Base-by-base conservation (phyloP, 345 rosid genomes). In the Rhodamnia rubescens region DNA sequence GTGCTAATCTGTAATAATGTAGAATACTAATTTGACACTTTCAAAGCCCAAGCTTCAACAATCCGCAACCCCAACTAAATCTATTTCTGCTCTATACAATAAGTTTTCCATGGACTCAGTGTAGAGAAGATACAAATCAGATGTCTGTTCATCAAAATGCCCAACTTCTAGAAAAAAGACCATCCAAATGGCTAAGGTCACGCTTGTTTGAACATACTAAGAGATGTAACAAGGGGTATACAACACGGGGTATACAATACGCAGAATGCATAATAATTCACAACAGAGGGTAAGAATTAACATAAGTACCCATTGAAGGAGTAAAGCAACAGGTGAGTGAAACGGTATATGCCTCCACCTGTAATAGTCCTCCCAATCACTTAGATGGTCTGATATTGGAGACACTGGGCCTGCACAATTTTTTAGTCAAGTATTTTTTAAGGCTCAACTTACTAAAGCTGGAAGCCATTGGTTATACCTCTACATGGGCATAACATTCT, bases 291-390 rank as follows among this genome's bases (percentile, higher is more conserved):
- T 8, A 0, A 32, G 14, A 51, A 24, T 50, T 64, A 47, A 84
- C 85, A 82, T 83, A 1, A 40, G 1, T 97, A 97, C 99, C 98
- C 98, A 96, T 86, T 96, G 99, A 84, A 97, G 98, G 88, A 96
- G 95, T 87, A 97, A 87, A 87, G 98, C 95, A 87, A 89, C 94
- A 59, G 99, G 98, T 61, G 99, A 97, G 89, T 91, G 86, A 24
- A 95, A 80, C 8, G 97, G 97, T 82, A 97, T 90, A 91, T 90
- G 78, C 87, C 98, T 94, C 99, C 99, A 96, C 83, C 90, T 94
- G 74, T 89, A 97, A 89, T 94, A 95, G 85, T 95, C 95, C 82
- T 58, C 86, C 99, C 98, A 97, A 86, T 88, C 85, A 51, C 82
- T 84, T 84, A 96, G 86, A 85, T 58, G 78, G 22, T 84, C 87